Percentiles rank a stretch among this genome's conserved stretches.
Evolutionary conservation across 1,284 basidiomycete genomes (phyloP).

Genomic region (Amylostereum areolatum): DNA sequence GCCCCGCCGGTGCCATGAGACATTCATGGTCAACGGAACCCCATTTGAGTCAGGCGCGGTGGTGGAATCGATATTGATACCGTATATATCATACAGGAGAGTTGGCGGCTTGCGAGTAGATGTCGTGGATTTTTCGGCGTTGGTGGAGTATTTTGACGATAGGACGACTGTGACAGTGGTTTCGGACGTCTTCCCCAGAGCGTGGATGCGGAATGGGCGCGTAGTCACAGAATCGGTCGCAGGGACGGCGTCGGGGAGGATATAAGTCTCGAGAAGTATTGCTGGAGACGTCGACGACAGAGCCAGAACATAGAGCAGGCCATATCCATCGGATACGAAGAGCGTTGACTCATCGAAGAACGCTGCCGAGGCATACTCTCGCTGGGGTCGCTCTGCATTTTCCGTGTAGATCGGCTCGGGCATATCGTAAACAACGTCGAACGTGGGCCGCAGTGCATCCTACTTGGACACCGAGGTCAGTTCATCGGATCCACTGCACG

Average conservation of each 20-base stretch:
- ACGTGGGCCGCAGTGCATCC: conserved; percentile 47
- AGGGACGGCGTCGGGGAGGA: conserved; percentile 30
- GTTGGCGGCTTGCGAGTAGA: conserved; percentile 1
- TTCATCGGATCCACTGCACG: neutral
- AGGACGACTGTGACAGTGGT: conserved; percentile 40
- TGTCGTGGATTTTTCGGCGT: neutral
- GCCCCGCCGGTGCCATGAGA: conserved; percentile 67
- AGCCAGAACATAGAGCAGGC: conserved; percentile 57
- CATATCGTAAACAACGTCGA: conserved; percentile 54
- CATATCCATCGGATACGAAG: conserved; percentile 70
- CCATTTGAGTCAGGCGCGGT: conserved; percentile 17
- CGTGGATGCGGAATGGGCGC: conserved; percentile 58
- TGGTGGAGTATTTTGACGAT: conserved; percentile 46
- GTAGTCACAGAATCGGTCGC: conserved; percentile 13
- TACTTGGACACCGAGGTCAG: conserved; percentile 29
- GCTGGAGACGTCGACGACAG: conserved; percentile 30
- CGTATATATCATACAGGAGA: too few relatives aligned
- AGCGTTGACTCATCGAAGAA: conserved; percentile 48
- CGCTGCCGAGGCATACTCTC: conserved; percentile 74
- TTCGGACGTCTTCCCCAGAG: conserved; percentile 23
- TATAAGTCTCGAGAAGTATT: conserved; percentile 49
- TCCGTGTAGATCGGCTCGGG: conserved; percentile 42
- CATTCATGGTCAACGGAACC: conserved; percentile 33
- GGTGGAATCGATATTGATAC: too few relatives aligned
- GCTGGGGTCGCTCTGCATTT: conserved; percentile 31